Percentiles rank a stretch among this genome's conserved stretches.
Conservation (phyloP, 225 moss, liverwort and hornwort species). For the Climacium dendroides region DNA sequence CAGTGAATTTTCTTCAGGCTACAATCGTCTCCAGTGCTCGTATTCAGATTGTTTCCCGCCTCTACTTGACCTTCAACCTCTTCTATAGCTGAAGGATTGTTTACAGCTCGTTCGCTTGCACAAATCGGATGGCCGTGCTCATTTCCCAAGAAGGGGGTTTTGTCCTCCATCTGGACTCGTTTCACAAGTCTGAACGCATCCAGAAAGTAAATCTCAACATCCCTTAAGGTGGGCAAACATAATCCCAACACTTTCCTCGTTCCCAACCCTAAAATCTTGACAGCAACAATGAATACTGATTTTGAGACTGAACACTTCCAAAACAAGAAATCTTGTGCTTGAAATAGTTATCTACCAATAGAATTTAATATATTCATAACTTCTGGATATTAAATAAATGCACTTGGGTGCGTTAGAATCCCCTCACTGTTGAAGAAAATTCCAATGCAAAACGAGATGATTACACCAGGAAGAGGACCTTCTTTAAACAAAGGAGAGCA, state of each 20-base stretch:
- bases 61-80: not conserved
- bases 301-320: not conserved
- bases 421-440: not conserved
- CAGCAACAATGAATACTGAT: too few relatives aligned
- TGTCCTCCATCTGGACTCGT: not conserved
- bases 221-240: not conserved
- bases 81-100: not conserved
- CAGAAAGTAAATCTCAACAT: not conserved
- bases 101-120: not conserved
- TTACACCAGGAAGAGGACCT: too few relatives aligned
- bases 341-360: not conserved
- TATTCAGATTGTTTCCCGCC: not conserved
- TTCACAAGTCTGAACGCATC: not conserved
- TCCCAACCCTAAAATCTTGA: not conserved
- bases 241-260: not conserved
- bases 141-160: not conserved
- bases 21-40: not conserved
- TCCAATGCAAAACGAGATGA: not conserved
- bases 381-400: too few relatives aligned
- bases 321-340: not conserved
- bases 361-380: not conserved
- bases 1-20: not conserved
- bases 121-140: not conserved
- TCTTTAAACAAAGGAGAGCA: not conserved
- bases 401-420: not conserved